phyloP scores from a whole-genome alignment of 1,139 yeast species.

The Meyerozyma carpophila region DNA sequence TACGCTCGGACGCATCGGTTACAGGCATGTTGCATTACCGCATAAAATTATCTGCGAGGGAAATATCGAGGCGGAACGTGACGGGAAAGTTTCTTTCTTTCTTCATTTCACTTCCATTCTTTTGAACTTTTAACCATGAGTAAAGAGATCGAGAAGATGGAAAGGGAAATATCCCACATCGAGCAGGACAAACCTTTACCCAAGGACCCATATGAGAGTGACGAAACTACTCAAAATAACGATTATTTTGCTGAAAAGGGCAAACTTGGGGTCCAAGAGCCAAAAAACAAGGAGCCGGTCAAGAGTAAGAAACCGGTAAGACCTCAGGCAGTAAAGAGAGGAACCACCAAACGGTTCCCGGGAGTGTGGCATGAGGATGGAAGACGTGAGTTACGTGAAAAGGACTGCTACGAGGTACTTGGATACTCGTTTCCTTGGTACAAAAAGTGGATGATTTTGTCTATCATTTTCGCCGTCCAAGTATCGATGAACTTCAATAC shows the following conservation, averaged over 20 bases:
- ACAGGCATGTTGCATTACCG: too few species aligned
- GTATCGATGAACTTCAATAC: conserved; percentile 35
- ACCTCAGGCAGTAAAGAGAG: not conserved
- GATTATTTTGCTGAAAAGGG: not conserved
- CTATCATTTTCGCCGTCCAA: conserved; percentile 30
- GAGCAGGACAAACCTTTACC: not conserved
- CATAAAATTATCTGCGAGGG: too few species aligned
- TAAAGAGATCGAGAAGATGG: not conserved
- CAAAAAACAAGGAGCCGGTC: too few species aligned
- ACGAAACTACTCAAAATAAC: not conserved
- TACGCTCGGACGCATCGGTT: too few species aligned
- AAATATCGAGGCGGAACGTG: too few species aligned
- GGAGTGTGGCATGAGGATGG: conserved; percentile 12
- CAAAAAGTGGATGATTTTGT: conserved; percentile 29
- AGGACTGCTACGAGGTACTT: conserved; percentile 26
- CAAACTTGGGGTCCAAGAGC: not conserved
- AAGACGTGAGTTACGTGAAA: conserved; percentile 21
- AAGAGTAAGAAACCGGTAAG: not conserved
- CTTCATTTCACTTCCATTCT: too few species aligned
- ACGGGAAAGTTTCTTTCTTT: too few species aligned
- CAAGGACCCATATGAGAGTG: not conserved
- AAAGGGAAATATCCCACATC: not conserved
- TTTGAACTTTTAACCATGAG: too few species aligned
- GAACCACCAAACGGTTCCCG: not conserved
- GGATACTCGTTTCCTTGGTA: conserved; percentile 22